Percentiles rank a stretch among this genome's conserved stretches.
Conservation (phyloP, 805 yeast genomes). For the Ogataea salicorniae region DNA sequence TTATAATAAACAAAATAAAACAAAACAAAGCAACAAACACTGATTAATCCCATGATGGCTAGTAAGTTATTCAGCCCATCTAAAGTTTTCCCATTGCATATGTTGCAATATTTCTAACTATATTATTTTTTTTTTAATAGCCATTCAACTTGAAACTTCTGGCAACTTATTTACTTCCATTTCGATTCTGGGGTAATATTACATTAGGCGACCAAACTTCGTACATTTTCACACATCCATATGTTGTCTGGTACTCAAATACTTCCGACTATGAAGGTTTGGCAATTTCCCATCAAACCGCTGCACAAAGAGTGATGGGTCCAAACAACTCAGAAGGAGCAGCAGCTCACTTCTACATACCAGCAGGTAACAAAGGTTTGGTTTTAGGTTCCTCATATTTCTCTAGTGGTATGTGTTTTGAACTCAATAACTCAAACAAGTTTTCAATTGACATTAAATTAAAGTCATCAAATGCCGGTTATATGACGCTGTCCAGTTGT, state of each 20-base stretch:
- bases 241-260: conserved; percentile 59
- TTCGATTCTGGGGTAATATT: conserved; percentile 61
- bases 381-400: conserved; percentile 43
- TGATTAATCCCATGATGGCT: too few relatives aligned
- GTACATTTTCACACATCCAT: conserved; percentile 75
- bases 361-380: conserved; percentile 50
- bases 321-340: conserved; percentile 37
- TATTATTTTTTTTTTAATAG: too few relatives aligned
- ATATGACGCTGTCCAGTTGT: conserved; percentile 55
- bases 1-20: too few relatives aligned
- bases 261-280: conserved; percentile 44
- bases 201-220: conserved; percentile 56
- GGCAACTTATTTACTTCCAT: conserved; percentile 41
- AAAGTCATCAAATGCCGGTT: conserved; percentile 28
- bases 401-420: conserved; percentile 11
- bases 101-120: too few relatives aligned
- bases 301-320: conserved; percentile 58
- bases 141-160: conserved; percentile 15
- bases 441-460: conserved; percentile 19
- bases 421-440: conserved; percentile 14
- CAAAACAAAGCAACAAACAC: too few relatives aligned
- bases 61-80: too few relatives aligned
- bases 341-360: conserved; percentile 60
- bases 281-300: conserved; percentile 58
- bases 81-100: too few relatives aligned